Base-by-base conservation (phyloP, 352 stramenopile species). In the Bremia lactucae region DNA sequence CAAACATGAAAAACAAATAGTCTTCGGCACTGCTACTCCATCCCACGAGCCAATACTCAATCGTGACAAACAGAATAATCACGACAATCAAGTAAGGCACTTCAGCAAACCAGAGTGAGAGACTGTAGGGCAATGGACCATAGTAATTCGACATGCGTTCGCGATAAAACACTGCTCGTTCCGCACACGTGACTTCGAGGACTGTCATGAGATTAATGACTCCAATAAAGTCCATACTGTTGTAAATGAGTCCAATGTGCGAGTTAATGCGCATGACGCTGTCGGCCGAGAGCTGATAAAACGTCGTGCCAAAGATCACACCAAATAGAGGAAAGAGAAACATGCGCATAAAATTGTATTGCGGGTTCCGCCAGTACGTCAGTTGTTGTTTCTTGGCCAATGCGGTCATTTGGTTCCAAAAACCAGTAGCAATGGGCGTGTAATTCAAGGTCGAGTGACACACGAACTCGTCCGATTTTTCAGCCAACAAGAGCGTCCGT, bases 151-250 rank as follows among this genome's bases (percentile, higher is more conserved):
- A n/a, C 66, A 81, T 80, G 8, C 68, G 70, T 44, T 83, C 66
- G 29, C 65, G 64, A 47, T 83, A 83, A 46, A 70, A 83, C 38
- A 83, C 68, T 0, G 65, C 65, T 6, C 70, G 67, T 49, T 83
- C 66, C 0, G 49, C 44, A 23, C 64, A 80, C 16, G 66, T 70
- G 14, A 78, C 65, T 24, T 82, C 69, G 8, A 83, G 20, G 46
- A 77, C 67, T 11, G 62, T 77, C 63, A 78, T 81, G 29, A 81
- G 41, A 35, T 73, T 67, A 46, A 72, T 68, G 8, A 72, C 60
- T 26, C 68, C 68, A 38, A 83, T 80, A 50, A 80, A 78, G 31
- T 79, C 70, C 62, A 79, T 70, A 23, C 47, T 74, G 59, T 79
- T 83, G 62, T 78, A 80, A 23, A 81, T 80, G 6, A 80, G 46